Conservation (phyloP, 108 stramenopile genomes). For the Aurantiochytrium sp. region DNA sequence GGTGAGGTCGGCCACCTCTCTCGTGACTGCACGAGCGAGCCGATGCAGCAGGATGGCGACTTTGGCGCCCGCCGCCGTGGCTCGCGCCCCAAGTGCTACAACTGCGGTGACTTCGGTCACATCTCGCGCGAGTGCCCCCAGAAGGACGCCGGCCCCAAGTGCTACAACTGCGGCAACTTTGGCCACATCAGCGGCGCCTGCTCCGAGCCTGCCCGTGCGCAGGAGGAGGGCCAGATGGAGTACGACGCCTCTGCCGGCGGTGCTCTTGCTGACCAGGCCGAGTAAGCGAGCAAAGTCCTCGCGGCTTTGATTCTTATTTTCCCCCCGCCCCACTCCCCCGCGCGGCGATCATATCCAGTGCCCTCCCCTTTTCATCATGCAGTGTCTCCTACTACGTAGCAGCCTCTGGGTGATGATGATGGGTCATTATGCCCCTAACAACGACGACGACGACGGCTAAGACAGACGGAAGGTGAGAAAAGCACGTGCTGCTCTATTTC, state of each 20-base stretch:
- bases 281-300: too few relatives aligned
- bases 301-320: too few relatives aligned
- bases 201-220: neutral
- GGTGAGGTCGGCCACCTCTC: neutral
- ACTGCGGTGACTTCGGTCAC: slow-evolving; percentile 25
- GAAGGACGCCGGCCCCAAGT: neutral
- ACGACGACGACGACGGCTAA: neutral
- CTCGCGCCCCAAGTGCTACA: slow-evolving; percentile 21
- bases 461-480: neutral
- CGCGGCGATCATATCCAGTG: too few relatives aligned
- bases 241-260: neutral
- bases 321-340: too few relatives aligned
- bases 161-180: slow-evolving; percentile 23
- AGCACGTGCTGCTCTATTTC: neutral
- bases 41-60: slow-evolving; percentile 4
- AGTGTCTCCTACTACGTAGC: too few relatives aligned
- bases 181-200: slow-evolving; percentile 14
- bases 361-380: too few relatives aligned
- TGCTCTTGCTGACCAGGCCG: too few relatives aligned
- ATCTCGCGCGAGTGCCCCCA: slow-evolving; percentile 26
- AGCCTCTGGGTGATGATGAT: neutral
- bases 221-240: neutral
- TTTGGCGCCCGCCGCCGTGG: slow-evolving; percentile 19
- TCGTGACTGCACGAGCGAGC: slow-evolving; percentile 16
- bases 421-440: neutral